A percentile compares a stretch with the other conserved stretches of the same genome.
These are phyloP conservation scores for Chytridiales sp. DNA, from an alignment of 371 early-diverging fungal species.

Conservation along the genomic window DNA sequence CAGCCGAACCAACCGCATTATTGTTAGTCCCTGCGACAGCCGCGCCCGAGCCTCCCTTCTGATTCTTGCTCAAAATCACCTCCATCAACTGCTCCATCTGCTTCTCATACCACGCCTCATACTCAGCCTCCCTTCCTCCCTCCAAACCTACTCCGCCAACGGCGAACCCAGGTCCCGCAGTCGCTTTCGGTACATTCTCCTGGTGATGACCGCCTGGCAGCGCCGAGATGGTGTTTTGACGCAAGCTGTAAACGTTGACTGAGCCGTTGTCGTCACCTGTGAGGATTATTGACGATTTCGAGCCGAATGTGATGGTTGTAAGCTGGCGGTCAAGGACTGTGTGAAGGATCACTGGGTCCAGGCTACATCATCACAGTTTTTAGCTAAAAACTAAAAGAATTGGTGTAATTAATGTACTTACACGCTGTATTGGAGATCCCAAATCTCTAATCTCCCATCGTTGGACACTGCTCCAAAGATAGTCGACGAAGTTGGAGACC, in stretches of 20 bases:
- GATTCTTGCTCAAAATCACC: constrained; percentile 14
- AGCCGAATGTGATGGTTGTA: constrained; percentile 46
- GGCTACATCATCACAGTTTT: constrained; percentile 31
- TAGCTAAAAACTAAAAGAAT: background rate
- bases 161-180: too few species aligned
- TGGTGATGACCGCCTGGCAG: background rate
- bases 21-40: too few species aligned
- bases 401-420: constrained; percentile 19
- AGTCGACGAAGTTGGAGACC: constrained; percentile 49
- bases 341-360: constrained; percentile 54
- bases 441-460: constrained; percentile 57
- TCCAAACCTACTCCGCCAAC: constrained; percentile 1
- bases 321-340: constrained; percentile 54
- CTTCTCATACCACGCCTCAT: constrained; percentile 3
- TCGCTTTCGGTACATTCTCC: background rate
- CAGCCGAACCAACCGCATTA: too few species aligned
- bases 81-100: constrained; percentile 9
- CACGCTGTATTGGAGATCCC: constrained; percentile 54
- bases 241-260: constrained; percentile 50
- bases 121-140: constrained; percentile 11
- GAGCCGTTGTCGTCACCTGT: constrained; percentile 54
- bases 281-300: constrained; percentile 42
- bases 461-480: constrained; percentile 49
- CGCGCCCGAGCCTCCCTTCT: too few species aligned
- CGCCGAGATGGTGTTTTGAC: background rate